Conservation (phyloP, 371 early-diverging fungal species). For the Saksenaea oblongispora region DNA sequence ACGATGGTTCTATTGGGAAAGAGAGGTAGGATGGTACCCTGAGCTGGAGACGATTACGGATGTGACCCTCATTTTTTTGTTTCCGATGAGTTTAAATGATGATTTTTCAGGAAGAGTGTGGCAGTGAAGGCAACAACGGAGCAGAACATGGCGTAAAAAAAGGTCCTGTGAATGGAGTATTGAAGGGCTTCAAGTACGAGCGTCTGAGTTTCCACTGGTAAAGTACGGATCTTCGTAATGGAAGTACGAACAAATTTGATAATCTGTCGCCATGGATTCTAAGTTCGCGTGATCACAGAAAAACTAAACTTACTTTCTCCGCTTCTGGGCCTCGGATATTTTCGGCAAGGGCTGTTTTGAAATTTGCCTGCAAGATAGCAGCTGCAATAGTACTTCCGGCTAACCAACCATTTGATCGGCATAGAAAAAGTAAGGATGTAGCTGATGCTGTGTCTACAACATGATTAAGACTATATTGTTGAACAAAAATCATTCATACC, state of each 20-base stretch:
- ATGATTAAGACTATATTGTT: not conserved
- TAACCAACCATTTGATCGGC: slow-evolving; percentile 47
- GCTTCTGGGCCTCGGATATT: slow-evolving; percentile 40
- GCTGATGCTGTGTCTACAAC: slow-evolving; percentile 39
- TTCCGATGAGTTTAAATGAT: not conserved
- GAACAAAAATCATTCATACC: slow-evolving; percentile 19
- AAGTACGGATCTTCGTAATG: slow-evolving; percentile 28
- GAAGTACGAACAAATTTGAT: slow-evolving; percentile 43
- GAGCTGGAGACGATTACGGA: not conserved
- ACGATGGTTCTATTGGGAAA: no score
- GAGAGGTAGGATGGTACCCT: no score
- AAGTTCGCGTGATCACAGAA: not conserved
- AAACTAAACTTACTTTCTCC: slow-evolving; percentile 11
- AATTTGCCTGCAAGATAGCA: slow-evolving; percentile 44
- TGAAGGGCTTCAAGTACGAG: slow-evolving; percentile 20
- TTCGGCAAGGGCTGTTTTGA: slow-evolving; percentile 27
- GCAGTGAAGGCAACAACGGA: slow-evolving; percentile 22
- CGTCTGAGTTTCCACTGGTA: slow-evolving; percentile 26
- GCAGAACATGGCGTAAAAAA: slow-evolving; percentile 22
- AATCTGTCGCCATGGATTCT: slow-evolving; percentile 9
- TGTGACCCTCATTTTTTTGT: not conserved
- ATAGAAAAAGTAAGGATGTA: slow-evolving; percentile 52
- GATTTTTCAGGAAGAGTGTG: slow-evolving; percentile 22
- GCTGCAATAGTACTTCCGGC: slow-evolving; percentile 39
- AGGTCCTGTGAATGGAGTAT: slow-evolving; percentile 19